These are phyloP conservation scores for Rhizopus sp. DNA, from an alignment of 371 early-diverging fungal genomes.

Conservation along the genomic window DNA sequence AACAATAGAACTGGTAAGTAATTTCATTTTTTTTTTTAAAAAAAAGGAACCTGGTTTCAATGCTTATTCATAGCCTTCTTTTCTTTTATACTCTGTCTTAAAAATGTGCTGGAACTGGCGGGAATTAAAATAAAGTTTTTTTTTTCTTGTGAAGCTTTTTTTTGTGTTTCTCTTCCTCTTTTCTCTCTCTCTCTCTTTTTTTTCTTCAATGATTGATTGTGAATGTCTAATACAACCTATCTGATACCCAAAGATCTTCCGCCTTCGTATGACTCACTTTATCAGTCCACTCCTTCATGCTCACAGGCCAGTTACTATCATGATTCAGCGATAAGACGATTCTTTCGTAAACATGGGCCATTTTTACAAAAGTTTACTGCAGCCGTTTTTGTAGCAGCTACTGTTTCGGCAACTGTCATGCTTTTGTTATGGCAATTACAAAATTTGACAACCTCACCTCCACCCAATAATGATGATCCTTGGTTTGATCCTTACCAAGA, in stretches of 20 bases:
- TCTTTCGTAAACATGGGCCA: constrained; percentile 18
- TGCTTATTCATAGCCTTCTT: no score
- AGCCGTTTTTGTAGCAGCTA: constrained; percentile 34
- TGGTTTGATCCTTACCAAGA: constrained; percentile 1
- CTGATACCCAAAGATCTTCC: constrained; percentile 30
- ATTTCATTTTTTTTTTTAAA: constrained; percentile 13
- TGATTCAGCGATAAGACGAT: constrained; percentile 12
- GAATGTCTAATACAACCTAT: constrained; percentile 18
- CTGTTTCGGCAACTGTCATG: constrained; percentile 38
- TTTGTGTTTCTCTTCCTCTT: not conserved
- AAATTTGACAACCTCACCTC: constrained; percentile 30
- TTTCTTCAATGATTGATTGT: not conserved
- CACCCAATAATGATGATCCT: constrained; percentile 17
- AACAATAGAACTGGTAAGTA: constrained; percentile 3
- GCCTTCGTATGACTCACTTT: constrained; percentile 40
- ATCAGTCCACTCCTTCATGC: constrained; percentile 26
- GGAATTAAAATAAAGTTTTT: no score
- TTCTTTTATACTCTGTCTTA: no score
- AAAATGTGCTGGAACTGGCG: no score
- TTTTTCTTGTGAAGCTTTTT: not conserved
- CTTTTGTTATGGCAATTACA: constrained; percentile 39
- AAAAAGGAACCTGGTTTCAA: not conserved
- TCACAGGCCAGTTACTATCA: constrained; percentile 10
- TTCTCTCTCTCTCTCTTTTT: constrained; percentile 2
- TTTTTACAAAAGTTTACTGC: constrained; percentile 31